Evolutionary conservation across 805 yeast species (phyloP).

Genomic region (Lipomyces kockii): DNA sequence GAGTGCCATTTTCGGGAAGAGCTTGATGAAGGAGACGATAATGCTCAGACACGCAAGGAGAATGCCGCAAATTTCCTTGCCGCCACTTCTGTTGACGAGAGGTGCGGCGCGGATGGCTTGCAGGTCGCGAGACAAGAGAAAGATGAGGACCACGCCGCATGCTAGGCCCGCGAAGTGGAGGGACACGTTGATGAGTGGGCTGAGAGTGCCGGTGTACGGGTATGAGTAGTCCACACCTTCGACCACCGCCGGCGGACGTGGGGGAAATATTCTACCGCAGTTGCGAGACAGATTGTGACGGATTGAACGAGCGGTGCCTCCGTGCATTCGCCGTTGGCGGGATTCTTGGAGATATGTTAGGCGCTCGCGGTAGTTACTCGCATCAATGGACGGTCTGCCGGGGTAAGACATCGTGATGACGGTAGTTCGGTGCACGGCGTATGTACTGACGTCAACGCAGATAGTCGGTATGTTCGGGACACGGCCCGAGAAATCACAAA

Average conservation of each 20-base stretch:
- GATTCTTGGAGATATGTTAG: constrained; percentile 3
- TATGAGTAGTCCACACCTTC: constrained; percentile 1
- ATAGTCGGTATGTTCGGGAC: too few species aligned
- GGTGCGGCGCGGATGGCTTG: background rate
- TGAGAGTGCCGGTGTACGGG: background rate
- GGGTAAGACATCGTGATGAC: background rate
- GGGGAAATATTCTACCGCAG: background rate
- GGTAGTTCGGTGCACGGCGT: background rate
- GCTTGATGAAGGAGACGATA: constrained; percentile 5
- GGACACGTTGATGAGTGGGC: background rate
- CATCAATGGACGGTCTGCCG: background rate
- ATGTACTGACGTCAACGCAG: background rate
- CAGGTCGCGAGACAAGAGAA: constrained; percentile 12
- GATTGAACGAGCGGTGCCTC: background rate
- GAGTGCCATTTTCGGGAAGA: constrained; percentile 6
- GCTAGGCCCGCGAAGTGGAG: constrained; percentile 6
- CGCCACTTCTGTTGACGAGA: background rate
- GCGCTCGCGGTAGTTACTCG: background rate
- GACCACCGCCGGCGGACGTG: background rate
- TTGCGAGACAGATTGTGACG: background rate
- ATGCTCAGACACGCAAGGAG: constrained; percentile 5
- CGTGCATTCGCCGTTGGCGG: constrained; percentile 1
- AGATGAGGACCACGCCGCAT: background rate
- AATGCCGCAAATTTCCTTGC: constrained; percentile 8
- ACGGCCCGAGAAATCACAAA: background rate